phyloP scores from a whole-genome alignment of 1,284 basidiomycete species.

The Sphagnurus paluster region DNA sequence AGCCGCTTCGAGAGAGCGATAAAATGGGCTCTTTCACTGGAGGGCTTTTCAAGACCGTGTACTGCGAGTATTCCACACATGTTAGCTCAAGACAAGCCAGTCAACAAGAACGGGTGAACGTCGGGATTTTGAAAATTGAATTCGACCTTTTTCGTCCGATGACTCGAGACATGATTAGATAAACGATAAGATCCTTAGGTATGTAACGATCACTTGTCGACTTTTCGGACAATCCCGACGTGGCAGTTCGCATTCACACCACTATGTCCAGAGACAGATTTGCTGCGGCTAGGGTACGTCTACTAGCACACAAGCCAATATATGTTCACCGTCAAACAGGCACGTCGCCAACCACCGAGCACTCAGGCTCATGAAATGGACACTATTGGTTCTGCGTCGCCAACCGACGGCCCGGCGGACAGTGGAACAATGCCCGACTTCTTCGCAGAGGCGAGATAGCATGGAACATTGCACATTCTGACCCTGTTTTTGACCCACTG shows the following conservation, averaged over 20 bases:
- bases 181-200: constrained; percentile 29
- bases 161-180: constrained; percentile 23
- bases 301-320: background rate
- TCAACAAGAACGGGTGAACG: constrained; percentile 14
- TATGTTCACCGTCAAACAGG: constrained; percentile 17
- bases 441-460: constrained; percentile 29
- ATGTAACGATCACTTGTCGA: constrained; percentile 1
- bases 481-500: too few species aligned
- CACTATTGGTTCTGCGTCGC: constrained; percentile 20
- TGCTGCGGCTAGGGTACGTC: constrained; percentile 32
- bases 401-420: constrained; percentile 9
- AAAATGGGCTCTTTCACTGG: constrained; percentile 67
- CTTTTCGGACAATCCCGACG: background rate
- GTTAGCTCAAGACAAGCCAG: constrained; percentile 20
- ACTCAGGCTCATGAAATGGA: constrained; percentile 26
- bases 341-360: constrained; percentile 17
- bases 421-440: constrained; percentile 24
- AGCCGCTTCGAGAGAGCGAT: constrained; percentile 88
- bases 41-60: constrained; percentile 76
- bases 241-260: constrained; percentile 11
- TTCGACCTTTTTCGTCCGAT: constrained; percentile 12
- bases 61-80: constrained; percentile 94
- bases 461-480: background rate
- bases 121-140: constrained; percentile 19
- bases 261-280: constrained; percentile 31